Evolutionary conservation across 2,329 filamentous ascomycete species (phyloP), one percentile per base, ranked within the genome.

Genomic region (Fusarium equiseti): DNA sequence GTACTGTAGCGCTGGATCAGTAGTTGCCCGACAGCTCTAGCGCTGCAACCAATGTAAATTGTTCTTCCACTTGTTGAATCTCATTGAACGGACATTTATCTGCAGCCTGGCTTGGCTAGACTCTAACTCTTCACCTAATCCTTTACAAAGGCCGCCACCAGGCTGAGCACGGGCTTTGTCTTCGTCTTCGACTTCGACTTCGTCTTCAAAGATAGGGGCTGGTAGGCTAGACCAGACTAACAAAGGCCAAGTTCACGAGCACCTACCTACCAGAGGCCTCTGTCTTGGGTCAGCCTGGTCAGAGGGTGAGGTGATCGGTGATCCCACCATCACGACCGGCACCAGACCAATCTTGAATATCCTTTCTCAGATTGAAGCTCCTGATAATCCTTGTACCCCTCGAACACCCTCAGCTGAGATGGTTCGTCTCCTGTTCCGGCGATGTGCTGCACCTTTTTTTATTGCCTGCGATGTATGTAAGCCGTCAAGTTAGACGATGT

Each of bases 251-350:
- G 49, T 43, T 59, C 63, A 63, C 52, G 40, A 69, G 63, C 43
- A 45, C 63, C 50, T 62, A 42, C 51, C 18, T 38, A n/a, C 35
- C 6, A 66, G 56, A 61, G 32, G 31, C 31, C 38, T 55, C 59
- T 70, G 35, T 38, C 35, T 38, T 38, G 59, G 50, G 26, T 53
- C 42, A 53, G 51, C 32, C 61, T 59, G 46, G 51, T 51, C 52
- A 63, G 72, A 59, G 63, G 72, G 73, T 75, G 73, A 75, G 70
- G 66, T 72, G 73, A 75, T 75, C 60, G 48, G 45, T 71, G 61
- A 75, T 69, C 63, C 72, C 68, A 76, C 70, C 63, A 75, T 65
- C 57, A 75, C 59, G 43, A 65, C 48, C 35, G 63, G 62, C 73
- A 67, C 49, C 64, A 59, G 68, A 72, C 57, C 43, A 70, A 54